Percentiles rank a stretch among this genome's conserved stretches.
Conservation (phyloP, 257 asterid genomes). For the Lithospermum erythrorhizon region DNA sequence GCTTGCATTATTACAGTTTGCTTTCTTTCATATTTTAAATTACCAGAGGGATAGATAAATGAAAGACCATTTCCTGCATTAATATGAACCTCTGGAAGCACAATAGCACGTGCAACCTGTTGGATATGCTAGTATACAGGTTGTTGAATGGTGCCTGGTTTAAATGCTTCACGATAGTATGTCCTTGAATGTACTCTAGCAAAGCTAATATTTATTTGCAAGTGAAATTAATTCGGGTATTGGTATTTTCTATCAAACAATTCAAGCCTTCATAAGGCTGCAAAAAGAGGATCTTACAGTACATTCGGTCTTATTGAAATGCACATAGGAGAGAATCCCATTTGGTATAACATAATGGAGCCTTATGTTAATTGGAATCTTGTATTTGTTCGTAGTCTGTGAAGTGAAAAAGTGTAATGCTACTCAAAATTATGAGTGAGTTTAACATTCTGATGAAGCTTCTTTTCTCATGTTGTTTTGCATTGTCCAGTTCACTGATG, state of each 20-base stretch:
- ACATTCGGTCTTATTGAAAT: too few species aligned
- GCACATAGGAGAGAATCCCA: background rate
- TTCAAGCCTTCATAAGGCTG: background rate
- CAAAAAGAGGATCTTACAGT: too few species aligned
- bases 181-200: background rate
- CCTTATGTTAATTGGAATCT: background rate
- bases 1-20: background rate
- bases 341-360: background rate
- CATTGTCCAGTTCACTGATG: slow-evolving; percentile 1
- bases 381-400: background rate
- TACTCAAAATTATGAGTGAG: background rate
- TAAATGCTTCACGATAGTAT: background rate
- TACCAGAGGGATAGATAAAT: background rate
- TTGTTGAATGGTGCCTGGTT: background rate
- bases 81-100: too few species aligned
- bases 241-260: too few species aligned
- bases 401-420: background rate
- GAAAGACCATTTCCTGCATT: background rate
- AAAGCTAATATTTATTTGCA: background rate
- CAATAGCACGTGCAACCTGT: background rate
- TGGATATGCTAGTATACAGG: background rate
- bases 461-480: background rate
- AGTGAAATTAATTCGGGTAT: background rate
- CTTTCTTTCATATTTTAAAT: background rate
- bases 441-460: too few species aligned